Conservation (phyloP, 208 protist species). For the Leishmania lainsoni region DNA sequence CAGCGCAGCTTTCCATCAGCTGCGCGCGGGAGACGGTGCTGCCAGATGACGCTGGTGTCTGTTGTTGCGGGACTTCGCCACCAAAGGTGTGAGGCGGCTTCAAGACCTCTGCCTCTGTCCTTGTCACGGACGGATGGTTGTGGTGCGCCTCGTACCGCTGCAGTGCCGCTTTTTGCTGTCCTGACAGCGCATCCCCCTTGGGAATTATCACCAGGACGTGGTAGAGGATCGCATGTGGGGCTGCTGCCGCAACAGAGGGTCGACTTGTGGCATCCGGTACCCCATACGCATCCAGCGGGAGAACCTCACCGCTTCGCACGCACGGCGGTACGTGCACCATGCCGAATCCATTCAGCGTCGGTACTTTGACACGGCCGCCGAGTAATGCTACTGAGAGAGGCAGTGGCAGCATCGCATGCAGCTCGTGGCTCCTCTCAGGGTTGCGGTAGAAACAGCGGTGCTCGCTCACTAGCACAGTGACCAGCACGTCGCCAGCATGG, state of each 20-base stretch:
- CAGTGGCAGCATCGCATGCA: slow-evolving; percentile 84
- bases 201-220: slow-evolving; percentile 82
- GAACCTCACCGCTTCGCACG: slow-evolving; percentile 69
- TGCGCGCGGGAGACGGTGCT: slow-evolving; percentile 7
- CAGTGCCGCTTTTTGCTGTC: slow-evolving; percentile 59
- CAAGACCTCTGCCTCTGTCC: background rate
- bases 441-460: slow-evolving; percentile 73
- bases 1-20: slow-evolving; percentile 34
- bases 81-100: background rate
- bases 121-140: background rate
- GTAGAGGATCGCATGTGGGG: slow-evolving; percentile 30
- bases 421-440: slow-evolving; percentile 24
- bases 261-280: slow-evolving; percentile 12
- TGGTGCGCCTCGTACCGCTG: slow-evolving; percentile 40
- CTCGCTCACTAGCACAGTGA: slow-evolving; percentile 76
- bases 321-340: slow-evolving; percentile 73
- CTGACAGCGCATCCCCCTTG: slow-evolving; percentile 48
- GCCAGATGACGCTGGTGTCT: background rate
- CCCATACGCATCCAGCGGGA: slow-evolving; percentile 47
- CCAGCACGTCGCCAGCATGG: slow-evolving; percentile 64
- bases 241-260: background rate
- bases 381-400: slow-evolving; percentile 77
- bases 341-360: slow-evolving; percentile 39
- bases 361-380: slow-evolving; percentile 71
- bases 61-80: background rate